Evolutionary conservation across 202 grass and related monocot genomes (phyloP).

Genomic region (Panicum hallii): DNA sequence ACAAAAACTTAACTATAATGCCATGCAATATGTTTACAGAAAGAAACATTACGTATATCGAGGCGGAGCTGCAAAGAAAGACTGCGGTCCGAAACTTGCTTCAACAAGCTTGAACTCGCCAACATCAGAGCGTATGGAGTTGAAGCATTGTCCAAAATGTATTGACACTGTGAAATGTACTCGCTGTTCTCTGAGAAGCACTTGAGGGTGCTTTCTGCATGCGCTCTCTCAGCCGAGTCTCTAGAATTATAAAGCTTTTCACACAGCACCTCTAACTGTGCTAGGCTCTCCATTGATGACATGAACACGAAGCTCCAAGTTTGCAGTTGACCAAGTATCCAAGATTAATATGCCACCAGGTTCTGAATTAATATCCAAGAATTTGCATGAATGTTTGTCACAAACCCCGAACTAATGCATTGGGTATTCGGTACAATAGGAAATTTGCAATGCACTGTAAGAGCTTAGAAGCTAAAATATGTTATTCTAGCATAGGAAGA

Average conservation of each 20-base stretch:
- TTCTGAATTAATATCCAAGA: constrained; percentile 76
- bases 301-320: constrained; percentile 60
- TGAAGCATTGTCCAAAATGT: constrained; percentile 99
- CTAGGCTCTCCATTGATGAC: constrained; percentile 95
- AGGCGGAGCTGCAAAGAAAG: constrained; percentile 89
- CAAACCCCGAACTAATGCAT: constrained; percentile 59
- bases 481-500: constrained; percentile 71
- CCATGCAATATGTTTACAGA: constrained; percentile 48
- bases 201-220: constrained; percentile 95
- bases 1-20: constrained; percentile 42
- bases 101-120: constrained; percentile 98
- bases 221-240: constrained; percentile 93
- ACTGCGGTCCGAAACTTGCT: constrained; percentile 91
- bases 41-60: constrained; percentile 98
- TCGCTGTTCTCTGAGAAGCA: constrained; percentile 99
- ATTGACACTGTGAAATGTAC: constrained; percentile 98
- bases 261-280: constrained; percentile 95
- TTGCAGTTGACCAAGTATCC: constrained; percentile 70
- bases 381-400: constrained; percentile 75
- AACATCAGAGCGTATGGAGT: constrained; percentile 99
- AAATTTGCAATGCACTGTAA: constrained; percentile 59
- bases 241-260: constrained; percentile 99
- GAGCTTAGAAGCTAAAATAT: constrained; percentile 76
- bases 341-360: constrained; percentile 72
- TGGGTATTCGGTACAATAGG: constrained; percentile 51